These are phyloP conservation scores for Urochloa ruziziensis DNA, from an alignment of 176 grass and related monocot species.

Conservation along the genomic window DNA sequence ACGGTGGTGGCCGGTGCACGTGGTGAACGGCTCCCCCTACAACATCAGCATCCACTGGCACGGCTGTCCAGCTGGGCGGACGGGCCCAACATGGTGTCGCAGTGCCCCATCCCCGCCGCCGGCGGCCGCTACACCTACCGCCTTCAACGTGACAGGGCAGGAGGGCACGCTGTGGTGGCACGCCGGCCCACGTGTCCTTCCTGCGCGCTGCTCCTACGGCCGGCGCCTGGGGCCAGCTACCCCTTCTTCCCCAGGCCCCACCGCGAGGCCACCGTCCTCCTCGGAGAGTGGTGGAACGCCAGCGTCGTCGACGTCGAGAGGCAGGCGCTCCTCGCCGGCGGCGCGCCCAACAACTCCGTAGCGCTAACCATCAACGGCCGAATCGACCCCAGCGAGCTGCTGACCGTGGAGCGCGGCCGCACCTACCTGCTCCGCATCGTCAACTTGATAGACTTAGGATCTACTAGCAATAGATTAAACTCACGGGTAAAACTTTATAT, in stretches of 20 bases:
- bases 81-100: constrained; percentile 61
- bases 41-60: constrained; percentile 73
- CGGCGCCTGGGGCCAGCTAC: neutral
- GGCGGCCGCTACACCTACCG: constrained; percentile 61
- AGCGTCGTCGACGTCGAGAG: constrained; percentile 38
- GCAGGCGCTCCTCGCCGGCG: constrained; percentile 35
- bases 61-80: constrained; percentile 48
- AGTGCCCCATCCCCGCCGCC: constrained; percentile 61
- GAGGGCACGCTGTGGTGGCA: constrained; percentile 94
- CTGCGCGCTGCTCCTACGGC: constrained; percentile 70
- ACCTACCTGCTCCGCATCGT: constrained; percentile 57
- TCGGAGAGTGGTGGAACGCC: neutral
- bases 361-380: constrained; percentile 66
- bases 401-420: constrained; percentile 31
- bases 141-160: constrained; percentile 60
- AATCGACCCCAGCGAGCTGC: constrained; percentile 28
- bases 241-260: constrained; percentile 50
- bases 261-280: constrained; percentile 37
- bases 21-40: constrained; percentile 56
- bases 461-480: too few species aligned
- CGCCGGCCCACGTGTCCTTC: constrained; percentile 78
- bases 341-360: constrained; percentile 39
- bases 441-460: too few species aligned
- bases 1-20: constrained; percentile 48
- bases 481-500: too few species aligned